phyloP scores from a whole-genome alignment of 1,284 basidiomycete genomes.

The Boletus smithii region DNA sequence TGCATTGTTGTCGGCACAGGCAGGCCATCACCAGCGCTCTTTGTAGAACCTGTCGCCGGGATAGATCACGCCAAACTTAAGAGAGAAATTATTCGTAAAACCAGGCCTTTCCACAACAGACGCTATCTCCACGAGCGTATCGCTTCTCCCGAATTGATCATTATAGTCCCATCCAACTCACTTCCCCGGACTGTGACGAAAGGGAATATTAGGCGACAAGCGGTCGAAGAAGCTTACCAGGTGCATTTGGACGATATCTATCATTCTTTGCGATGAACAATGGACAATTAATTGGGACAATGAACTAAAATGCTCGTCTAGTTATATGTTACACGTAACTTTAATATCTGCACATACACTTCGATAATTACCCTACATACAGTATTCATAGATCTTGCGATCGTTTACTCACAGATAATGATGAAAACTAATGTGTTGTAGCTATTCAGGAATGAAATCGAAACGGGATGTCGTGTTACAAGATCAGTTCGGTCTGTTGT shows the following conservation, averaged over 20 bases:
- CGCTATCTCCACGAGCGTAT: slow-evolving; percentile 70
- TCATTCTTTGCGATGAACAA: slow-evolving; percentile 25
- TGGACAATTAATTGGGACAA: neutral
- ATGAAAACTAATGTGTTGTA: slow-evolving; percentile 13
- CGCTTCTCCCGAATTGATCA: slow-evolving; percentile 48
- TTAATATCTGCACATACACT: slow-evolving; percentile 10
- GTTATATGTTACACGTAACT: slow-evolving; percentile 9
- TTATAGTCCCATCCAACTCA: slow-evolving; percentile 52
- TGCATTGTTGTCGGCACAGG: slow-evolving; percentile 66
- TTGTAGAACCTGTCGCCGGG: slow-evolving; percentile 55
- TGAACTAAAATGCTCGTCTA: slow-evolving; percentile 14
- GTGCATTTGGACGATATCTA: slow-evolving; percentile 53
- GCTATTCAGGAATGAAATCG: neutral
- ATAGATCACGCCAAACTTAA: slow-evolving; percentile 52
- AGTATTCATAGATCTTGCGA: slow-evolving; percentile 11
- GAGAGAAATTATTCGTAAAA: slow-evolving; percentile 63
- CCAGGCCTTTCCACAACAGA: slow-evolving; percentile 56
- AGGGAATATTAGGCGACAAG: slow-evolving; percentile 63
- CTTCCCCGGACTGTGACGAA: slow-evolving; percentile 66
- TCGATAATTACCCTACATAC: slow-evolving; percentile 23
- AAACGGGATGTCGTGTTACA: neutral
- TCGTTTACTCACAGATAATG: slow-evolving; percentile 1
- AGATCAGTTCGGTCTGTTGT: neutral
- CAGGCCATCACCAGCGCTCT: slow-evolving; percentile 63
- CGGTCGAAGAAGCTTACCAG: slow-evolving; percentile 57